phyloP scores from a whole-genome alignment of 2,329 filamentous ascomycete species.

The Davidsoniella neocaledoniae region DNA sequence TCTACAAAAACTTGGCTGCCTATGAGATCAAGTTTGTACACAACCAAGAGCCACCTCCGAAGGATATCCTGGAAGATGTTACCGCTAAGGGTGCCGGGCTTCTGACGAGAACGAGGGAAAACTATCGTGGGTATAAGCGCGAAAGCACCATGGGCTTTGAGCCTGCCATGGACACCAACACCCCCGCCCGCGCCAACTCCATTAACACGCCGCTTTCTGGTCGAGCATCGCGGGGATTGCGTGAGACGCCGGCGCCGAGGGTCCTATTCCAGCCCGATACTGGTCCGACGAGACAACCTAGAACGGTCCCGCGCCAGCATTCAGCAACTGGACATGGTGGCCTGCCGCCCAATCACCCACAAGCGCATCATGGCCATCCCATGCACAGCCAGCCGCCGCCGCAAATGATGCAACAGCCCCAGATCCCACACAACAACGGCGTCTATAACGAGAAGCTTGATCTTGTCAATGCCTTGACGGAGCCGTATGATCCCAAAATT shows the following conservation, averaged over 20 bases:
- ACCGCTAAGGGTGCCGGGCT: constrained; percentile 72
- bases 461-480: constrained; percentile 6
- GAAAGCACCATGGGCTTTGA: constrained; percentile 37
- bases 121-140: constrained; percentile 39
- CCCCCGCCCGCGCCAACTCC: constrained; percentile 35
- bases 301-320: background rate
- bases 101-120: constrained; percentile 63
- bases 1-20: constrained; percentile 77
- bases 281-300: constrained; percentile 37
- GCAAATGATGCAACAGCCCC: constrained; percentile 20
- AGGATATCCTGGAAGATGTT: constrained; percentile 73
- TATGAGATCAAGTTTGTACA: constrained; percentile 71
- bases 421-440: constrained; percentile 24
- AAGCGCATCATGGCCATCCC: constrained; percentile 16
- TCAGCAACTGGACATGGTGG: background rate
- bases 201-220: constrained; percentile 34
- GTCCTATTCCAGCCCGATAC: constrained; percentile 75
- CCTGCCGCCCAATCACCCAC: background rate
- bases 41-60: constrained; percentile 66
- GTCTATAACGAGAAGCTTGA: constrained; percentile 12
- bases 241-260: constrained; percentile 71
- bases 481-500: constrained; percentile 41
- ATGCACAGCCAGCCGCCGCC: background rate
- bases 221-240: constrained; percentile 46
- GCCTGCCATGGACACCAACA: constrained; percentile 42